Evolutionary conservation across 164 flowering plant species (phyloP).

Genomic region (Amborella trichopoda): DNA sequence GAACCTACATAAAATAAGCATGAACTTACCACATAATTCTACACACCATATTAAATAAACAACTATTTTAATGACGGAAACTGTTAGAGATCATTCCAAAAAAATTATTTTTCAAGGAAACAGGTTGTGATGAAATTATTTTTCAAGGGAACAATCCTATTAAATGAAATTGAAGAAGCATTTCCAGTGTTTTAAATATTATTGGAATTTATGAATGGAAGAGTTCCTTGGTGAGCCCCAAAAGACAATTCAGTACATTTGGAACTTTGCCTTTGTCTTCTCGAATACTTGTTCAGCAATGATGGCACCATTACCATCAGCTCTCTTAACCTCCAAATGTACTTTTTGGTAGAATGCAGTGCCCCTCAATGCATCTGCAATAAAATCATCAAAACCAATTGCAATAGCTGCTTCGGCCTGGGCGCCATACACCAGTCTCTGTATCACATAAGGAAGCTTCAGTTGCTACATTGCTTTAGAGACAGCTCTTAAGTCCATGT

Average conservation of each 20-base stretch:
- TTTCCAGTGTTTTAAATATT: background rate
- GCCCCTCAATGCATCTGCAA: conserved; percentile 95
- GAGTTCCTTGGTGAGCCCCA: background rate
- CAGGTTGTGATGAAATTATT: too few relatives aligned
- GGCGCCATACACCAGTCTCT: conserved; percentile 96
- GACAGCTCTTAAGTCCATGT: too few relatives aligned
- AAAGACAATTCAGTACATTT: conserved; percentile 35
- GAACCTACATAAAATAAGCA: too few relatives aligned
- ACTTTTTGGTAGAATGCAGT: conserved; percentile 83
- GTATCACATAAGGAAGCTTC: conserved; percentile 5
- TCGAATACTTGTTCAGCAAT: conserved; percentile 96
- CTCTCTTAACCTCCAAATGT: conserved; percentile 75
- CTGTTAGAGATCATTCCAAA: too few relatives aligned
- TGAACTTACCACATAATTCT: too few relatives aligned
- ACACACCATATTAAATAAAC: too few relatives aligned
- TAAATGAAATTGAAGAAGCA: background rate
- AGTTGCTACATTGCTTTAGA: background rate
- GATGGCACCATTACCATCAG: conserved; percentile 65
- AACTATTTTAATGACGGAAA: too few relatives aligned
- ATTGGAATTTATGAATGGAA: background rate
- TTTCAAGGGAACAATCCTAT: too few relatives aligned
- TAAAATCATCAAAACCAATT: conserved; percentile 93
- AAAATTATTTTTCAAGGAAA: too few relatives aligned
- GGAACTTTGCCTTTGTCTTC: conserved; percentile 75
- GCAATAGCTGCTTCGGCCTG: conserved; percentile 97